Evolutionary conservation across 1,284 basidiomycete genomes (phyloP).

Genomic region (Filobasidium uniguttulatum): DNA sequence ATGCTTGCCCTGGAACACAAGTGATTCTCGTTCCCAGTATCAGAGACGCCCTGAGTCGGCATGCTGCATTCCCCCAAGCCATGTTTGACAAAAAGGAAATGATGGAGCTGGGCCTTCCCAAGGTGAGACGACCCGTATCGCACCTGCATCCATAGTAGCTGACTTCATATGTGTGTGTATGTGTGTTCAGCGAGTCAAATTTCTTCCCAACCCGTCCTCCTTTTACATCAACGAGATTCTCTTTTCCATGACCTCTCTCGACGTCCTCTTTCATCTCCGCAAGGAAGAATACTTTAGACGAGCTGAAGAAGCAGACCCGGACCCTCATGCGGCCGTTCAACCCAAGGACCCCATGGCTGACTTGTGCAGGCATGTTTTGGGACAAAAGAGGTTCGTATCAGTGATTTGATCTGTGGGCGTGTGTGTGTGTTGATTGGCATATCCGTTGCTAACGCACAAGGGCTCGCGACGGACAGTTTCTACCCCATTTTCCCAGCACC

Average conservation of each 20-base stretch:
- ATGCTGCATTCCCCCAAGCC: slow-evolving; percentile 77
- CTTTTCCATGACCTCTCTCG: slow-evolving; percentile 66
- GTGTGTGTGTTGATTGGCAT: background rate
- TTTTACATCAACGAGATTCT: slow-evolving; percentile 74
- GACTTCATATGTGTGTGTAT: no score
- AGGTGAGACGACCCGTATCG: slow-evolving; percentile 24
- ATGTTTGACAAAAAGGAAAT: slow-evolving; percentile 43
- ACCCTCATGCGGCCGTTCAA: slow-evolving; percentile 27
- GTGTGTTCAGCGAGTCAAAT: slow-evolving; percentile 49
- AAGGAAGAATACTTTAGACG: slow-evolving; percentile 68
- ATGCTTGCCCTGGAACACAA: slow-evolving; percentile 51
- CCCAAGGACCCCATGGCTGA: slow-evolving; percentile 62
- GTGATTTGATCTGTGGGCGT: no score
- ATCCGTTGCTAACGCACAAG: background rate
- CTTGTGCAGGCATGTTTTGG: slow-evolving; percentile 62
- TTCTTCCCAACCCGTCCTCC: slow-evolving; percentile 73
- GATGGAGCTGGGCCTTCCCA: slow-evolving; percentile 32
- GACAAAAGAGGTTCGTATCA: slow-evolving; percentile 70
- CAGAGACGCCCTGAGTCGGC: slow-evolving; percentile 62
- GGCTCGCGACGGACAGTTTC: slow-evolving; percentile 37
- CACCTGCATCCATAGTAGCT: background rate
- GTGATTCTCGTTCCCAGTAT: slow-evolving; percentile 69
- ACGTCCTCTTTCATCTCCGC: slow-evolving; percentile 75
- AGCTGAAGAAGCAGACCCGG: slow-evolving; percentile 51
- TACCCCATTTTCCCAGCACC: slow-evolving; percentile 91